Conservation (phyloP, 1,139 yeast genomes). For the Pneumocystis oryctolagi region DNA sequence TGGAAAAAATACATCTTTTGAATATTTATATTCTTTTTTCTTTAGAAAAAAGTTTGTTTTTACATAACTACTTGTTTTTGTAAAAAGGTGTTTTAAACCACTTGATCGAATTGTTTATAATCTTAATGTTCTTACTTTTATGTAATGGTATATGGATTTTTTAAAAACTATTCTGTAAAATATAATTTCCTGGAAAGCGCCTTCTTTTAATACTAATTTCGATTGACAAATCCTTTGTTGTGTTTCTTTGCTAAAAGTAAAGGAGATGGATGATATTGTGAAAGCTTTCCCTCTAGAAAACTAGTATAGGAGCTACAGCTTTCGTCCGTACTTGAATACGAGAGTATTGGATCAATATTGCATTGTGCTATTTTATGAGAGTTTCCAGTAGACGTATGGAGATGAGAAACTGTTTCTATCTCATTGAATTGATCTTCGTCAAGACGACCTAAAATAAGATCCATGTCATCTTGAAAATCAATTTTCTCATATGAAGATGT, state of each 20-base stretch:
- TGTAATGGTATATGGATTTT: neutral
- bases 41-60: no score
- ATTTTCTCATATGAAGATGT: conserved; percentile 2
- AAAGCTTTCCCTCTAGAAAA: neutral
- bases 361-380: neutral
- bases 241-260: neutral
- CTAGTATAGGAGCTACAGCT: neutral
- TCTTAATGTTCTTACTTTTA: no score
- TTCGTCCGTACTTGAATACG: conserved; percentile 2
- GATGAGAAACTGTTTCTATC: neutral
- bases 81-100: no score
- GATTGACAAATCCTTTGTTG: neutral
- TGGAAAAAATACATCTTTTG: no score
- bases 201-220: neutral
- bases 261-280: neutral
- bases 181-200: neutral
- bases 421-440: conserved; percentile 10
- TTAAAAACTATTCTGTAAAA: neutral
- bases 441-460: conserved; percentile 8
- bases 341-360: conserved; percentile 10
- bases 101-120: no score
- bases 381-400: neutral
- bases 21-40: no score
- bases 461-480: conserved; percentile 6
- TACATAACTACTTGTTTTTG: no score